Evolutionary conservation across 495 filamentous ascomycete genomes (phyloP).

Genomic region (Penicillium herquei): DNA sequence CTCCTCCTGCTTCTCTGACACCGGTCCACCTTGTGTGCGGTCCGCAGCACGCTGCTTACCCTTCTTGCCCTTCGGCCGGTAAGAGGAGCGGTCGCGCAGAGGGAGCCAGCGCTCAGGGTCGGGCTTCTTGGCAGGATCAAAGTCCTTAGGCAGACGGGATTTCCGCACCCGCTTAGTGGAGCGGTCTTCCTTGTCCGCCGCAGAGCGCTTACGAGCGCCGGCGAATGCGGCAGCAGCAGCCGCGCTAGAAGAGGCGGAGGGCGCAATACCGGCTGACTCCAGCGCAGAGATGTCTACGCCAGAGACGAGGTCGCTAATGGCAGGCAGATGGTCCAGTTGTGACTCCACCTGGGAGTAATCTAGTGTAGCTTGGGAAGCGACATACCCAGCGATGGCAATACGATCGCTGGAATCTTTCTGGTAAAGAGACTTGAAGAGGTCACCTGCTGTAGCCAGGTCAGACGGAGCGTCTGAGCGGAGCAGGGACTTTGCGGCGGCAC

Average conservation of each 20-base stretch:
- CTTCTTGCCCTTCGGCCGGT: slow-evolving; percentile 87
- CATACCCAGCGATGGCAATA: slow-evolving; percentile 70
- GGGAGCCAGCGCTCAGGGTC: slow-evolving; percentile 95
- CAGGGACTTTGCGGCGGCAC: slow-evolving; percentile 75
- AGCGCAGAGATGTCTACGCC: slow-evolving; percentile 68
- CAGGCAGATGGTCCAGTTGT: slow-evolving; percentile 62
- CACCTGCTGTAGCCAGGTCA: slow-evolving; percentile 66
- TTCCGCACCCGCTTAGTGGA: slow-evolving; percentile 66
- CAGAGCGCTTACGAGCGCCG: slow-evolving; percentile 56
- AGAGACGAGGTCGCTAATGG: slow-evolving; percentile 61
- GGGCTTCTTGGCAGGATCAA: slow-evolving; percentile 67
- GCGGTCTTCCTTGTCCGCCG: slow-evolving; percentile 46
- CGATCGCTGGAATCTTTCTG: slow-evolving; percentile 60
- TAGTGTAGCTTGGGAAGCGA: slow-evolving; percentile 75
- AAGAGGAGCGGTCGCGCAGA: slow-evolving; percentile 80
- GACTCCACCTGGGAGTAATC: slow-evolving; percentile 58
- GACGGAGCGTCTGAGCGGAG: slow-evolving; percentile 66
- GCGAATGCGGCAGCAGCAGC: slow-evolving; percentile 38
- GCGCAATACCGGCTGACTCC: slow-evolving; percentile 73
- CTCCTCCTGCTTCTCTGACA: slow-evolving; percentile 66
- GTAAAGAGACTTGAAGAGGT: slow-evolving; percentile 70
- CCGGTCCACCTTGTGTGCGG: slow-evolving; percentile 80
- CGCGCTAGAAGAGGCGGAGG: slow-evolving; percentile 41
- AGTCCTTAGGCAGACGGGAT: slow-evolving; percentile 73
- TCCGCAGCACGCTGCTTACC: slow-evolving; percentile 77